Percentiles rank a stretch among this genome's conserved stretches.
phyloP scores from a whole-genome alignment of 2,329 filamentous ascomycete genomes.

The Arthrocladium fulminans region DNA sequence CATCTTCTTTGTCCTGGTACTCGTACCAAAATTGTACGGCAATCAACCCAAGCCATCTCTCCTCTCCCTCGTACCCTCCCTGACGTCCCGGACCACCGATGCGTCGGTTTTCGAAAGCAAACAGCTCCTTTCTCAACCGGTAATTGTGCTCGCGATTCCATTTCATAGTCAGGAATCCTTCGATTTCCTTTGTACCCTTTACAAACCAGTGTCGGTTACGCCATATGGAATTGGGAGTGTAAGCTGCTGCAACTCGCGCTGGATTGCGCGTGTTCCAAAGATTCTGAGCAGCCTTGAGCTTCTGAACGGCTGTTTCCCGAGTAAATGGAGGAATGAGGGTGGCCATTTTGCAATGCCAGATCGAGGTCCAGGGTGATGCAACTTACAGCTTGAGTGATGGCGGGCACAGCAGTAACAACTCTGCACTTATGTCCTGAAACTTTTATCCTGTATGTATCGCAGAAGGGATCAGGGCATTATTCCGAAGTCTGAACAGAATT shows the following conservation, averaged over 20 bases:
- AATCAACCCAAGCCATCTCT: conserved; percentile 43
- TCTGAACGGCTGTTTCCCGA: conserved; percentile 58
- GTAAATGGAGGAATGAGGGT: conserved; percentile 60
- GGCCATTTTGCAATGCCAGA: conserved; percentile 26
- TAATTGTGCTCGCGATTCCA: conserved; percentile 44
- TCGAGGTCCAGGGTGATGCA: too few relatives aligned
- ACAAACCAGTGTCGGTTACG: conserved; percentile 67
- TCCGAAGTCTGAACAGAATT: too few relatives aligned
- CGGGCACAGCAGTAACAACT: too few relatives aligned
- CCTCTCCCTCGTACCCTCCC: conserved; percentile 16
- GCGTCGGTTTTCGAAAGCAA: conserved; percentile 29
- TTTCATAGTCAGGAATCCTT: conserved; percentile 2
- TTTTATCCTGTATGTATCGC: too few relatives aligned
- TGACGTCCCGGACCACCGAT: conserved; percentile 3
- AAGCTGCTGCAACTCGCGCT: conserved; percentile 56
- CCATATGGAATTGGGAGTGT: conserved; percentile 71
- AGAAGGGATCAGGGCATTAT: too few relatives aligned
- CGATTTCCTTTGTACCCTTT: conserved; percentile 35
- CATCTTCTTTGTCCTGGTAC: conserved; percentile 58
- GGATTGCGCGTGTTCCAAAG: conserved; percentile 71
- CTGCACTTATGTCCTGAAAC: too few relatives aligned
- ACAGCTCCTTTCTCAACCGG: conserved; percentile 71
- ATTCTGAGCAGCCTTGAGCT: conserved; percentile 77
- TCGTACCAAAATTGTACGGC: conserved; percentile 91
- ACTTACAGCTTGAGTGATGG: conserved; percentile 2